Evolutionary conservation across 1,284 basidiomycete species (phyloP).

Genomic region (Sanghuangporus sanghuang): DNA sequence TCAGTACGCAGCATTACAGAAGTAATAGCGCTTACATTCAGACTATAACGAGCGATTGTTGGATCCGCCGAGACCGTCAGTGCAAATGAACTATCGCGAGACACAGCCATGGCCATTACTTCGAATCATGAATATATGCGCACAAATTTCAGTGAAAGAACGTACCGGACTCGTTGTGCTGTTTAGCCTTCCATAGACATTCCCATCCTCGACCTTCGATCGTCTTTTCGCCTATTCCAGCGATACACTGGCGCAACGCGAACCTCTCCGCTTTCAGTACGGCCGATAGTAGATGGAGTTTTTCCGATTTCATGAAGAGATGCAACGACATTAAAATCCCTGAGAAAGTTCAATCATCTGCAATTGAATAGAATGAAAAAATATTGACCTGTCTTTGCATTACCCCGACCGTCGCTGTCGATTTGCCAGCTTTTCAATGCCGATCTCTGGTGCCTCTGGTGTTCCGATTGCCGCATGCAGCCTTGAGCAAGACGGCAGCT

Average conservation of each 20-base stretch:
- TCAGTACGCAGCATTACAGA: neutral
- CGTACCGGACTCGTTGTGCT: slow-evolving; percentile 78
- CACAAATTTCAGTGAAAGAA: slow-evolving; percentile 11
- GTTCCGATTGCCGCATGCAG: slow-evolving; percentile 79
- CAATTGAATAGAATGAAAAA: neutral
- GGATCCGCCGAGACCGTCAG: slow-evolving; percentile 84
- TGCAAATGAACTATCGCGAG: slow-evolving; percentile 53
- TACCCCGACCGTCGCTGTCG: slow-evolving; percentile 42
- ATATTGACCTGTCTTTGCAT: slow-evolving; percentile 36
- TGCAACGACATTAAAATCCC: slow-evolving; percentile 87
- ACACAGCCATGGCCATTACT: slow-evolving; percentile 86
- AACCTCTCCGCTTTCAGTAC: slow-evolving; percentile 81
- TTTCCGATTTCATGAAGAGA: slow-evolving; percentile 39
- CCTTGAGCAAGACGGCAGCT: slow-evolving; percentile 55
- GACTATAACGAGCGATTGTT: slow-evolving; percentile 63
- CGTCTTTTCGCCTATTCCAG: slow-evolving; percentile 39
- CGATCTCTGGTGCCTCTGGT: slow-evolving; percentile 22
- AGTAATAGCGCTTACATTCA: slow-evolving; percentile 38
- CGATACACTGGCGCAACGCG: slow-evolving; percentile 51
- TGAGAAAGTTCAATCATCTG: slow-evolving; percentile 22
- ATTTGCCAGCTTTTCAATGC: slow-evolving; percentile 23
- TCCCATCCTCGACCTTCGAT: slow-evolving; percentile 74
- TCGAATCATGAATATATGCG: neutral
- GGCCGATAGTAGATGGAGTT: slow-evolving; percentile 61
- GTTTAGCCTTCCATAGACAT: slow-evolving; percentile 57